phyloP scores from a whole-genome alignment of 176 grass and related monocot genomes.

The Musa acuminata region DNA sequence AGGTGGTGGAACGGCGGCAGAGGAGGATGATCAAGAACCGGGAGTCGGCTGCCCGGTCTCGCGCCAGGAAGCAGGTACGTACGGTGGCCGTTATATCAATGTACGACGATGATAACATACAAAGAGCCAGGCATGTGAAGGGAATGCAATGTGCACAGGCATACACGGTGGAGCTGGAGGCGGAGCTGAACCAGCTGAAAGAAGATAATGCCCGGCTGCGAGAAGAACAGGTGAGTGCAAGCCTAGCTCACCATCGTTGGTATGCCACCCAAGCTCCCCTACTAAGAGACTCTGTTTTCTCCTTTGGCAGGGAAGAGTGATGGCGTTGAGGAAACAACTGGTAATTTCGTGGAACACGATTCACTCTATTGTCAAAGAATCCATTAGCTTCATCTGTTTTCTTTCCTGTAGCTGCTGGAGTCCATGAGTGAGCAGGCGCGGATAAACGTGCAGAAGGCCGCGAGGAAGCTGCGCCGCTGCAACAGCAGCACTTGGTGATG shows the following conservation, averaged over 20 bases:
- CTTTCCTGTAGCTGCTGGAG: slow-evolving; percentile 19
- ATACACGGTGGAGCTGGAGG: slow-evolving; percentile 85
- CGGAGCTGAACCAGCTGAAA: slow-evolving; percentile 78
- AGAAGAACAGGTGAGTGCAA: slow-evolving; percentile 48
- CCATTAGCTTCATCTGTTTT: too few relatives aligned
- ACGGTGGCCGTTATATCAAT: too few relatives aligned
- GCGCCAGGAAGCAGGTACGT: slow-evolving; percentile 79
- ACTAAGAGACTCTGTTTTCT: too few relatives aligned
- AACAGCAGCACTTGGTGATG: slow-evolving; percentile 24
- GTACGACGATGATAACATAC: too few relatives aligned
- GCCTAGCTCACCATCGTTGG: too few relatives aligned
- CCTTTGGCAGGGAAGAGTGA: slow-evolving; percentile 39
- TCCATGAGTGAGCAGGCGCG: slow-evolving; percentile 20
- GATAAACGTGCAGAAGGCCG: slow-evolving; percentile 18
- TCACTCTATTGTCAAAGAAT: neutral
- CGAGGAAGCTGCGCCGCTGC: slow-evolving; percentile 16
- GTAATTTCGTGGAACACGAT: slow-evolving; percentile 23
- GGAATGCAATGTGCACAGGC: slow-evolving; percentile 30
- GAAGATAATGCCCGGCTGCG: slow-evolving; percentile 69
- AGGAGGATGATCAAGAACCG: slow-evolving; percentile 96
- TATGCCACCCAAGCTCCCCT: too few relatives aligned
- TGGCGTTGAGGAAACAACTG: slow-evolving; percentile 46
- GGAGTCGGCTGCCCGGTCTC: slow-evolving; percentile 71
- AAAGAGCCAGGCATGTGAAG: neutral
- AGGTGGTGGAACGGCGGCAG: slow-evolving; percentile 71